These are phyloP conservation scores for Diutina mesorugosa DNA, from an alignment of 1,139 yeast species.

Conservation along the genomic window DNA sequence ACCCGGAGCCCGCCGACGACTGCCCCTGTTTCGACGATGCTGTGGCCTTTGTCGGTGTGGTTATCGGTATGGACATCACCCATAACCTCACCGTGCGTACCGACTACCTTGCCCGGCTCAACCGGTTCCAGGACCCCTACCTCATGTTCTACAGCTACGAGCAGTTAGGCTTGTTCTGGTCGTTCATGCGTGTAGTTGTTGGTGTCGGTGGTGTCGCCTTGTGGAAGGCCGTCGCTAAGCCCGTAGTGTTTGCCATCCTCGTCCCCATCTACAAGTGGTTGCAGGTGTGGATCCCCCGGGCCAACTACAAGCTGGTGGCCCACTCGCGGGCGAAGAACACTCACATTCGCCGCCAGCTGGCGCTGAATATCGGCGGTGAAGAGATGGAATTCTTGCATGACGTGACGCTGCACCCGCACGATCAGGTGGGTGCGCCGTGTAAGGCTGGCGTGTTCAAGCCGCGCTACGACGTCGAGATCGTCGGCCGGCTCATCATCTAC, in stretches of 20 bases:
- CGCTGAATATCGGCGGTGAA: conserved; percentile 22
- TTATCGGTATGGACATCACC: conserved; percentile 58
- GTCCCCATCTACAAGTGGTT: conserved; percentile 33
- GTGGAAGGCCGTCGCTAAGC: conserved; percentile 64
- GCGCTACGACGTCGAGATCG: conserved; percentile 60
- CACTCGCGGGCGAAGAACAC: conserved; percentile 20
- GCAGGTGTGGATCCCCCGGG: conserved; percentile 31
- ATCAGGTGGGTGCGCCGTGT: neutral
- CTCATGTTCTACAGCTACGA: conserved; percentile 25
- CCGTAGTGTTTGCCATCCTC: conserved; percentile 36
- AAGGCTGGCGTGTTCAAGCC: conserved; percentile 31
- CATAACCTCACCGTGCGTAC: conserved; percentile 28
- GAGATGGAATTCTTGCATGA: conserved; percentile 20
- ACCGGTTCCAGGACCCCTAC: conserved; percentile 15
- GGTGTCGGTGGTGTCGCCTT: conserved; percentile 49
- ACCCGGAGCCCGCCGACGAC: conserved; percentile 80
- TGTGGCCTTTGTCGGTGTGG: conserved; percentile 86
- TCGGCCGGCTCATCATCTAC: conserved; percentile 62
- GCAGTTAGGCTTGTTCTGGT: conserved; percentile 24
- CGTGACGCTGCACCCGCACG: neutral
- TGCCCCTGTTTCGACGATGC: conserved; percentile 97
- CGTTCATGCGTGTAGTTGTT: conserved; percentile 32
- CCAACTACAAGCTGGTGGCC: conserved; percentile 29
- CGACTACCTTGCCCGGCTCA: conserved; percentile 11
- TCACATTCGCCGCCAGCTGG: conserved; percentile 26